Conservation (phyloP, 352 stramenopile species). For the Aphanomyces stellatus region DNA sequence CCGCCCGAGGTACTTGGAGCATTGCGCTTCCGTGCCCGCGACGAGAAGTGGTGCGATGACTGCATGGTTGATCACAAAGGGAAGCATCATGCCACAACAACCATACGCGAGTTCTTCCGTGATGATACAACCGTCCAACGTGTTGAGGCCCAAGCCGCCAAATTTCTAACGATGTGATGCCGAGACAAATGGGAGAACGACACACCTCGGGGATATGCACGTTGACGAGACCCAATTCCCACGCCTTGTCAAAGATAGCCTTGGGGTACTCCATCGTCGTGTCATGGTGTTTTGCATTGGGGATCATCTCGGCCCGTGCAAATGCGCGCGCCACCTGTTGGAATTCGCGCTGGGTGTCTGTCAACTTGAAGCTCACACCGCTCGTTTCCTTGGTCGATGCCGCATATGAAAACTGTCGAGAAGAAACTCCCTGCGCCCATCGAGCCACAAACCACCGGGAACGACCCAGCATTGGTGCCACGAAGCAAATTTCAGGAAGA, state of each 20-base stretch:
- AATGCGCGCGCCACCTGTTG: constrained; percentile 82
- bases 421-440: too few species aligned
- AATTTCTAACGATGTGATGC: constrained; percentile 30
- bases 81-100: constrained; percentile 85
- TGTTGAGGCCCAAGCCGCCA: constrained; percentile 67
- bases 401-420: too few species aligned
- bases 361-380: constrained; percentile 49
- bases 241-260: constrained; percentile 84
- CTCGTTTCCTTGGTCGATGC: constrained; percentile 14
- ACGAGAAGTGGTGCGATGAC: constrained; percentile 77
- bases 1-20: constrained; percentile 80
- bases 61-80: constrained; percentile 83
- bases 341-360: constrained; percentile 82
- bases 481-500: too few species aligned
- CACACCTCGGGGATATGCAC: constrained; percentile 63
- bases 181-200: constrained; percentile 14
- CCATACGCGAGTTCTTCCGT: constrained; percentile 84
- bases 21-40: constrained; percentile 68
- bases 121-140: constrained; percentile 80
- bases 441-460: too few species aligned
- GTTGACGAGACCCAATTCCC: constrained; percentile 84
- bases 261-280: constrained; percentile 78
- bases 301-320: constrained; percentile 85
- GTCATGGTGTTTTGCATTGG: constrained; percentile 75
- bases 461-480: too few species aligned